phyloP scores from a whole-genome alignment of 495 filamentous ascomycete species.

The Aspergillus homomorphus region DNA sequence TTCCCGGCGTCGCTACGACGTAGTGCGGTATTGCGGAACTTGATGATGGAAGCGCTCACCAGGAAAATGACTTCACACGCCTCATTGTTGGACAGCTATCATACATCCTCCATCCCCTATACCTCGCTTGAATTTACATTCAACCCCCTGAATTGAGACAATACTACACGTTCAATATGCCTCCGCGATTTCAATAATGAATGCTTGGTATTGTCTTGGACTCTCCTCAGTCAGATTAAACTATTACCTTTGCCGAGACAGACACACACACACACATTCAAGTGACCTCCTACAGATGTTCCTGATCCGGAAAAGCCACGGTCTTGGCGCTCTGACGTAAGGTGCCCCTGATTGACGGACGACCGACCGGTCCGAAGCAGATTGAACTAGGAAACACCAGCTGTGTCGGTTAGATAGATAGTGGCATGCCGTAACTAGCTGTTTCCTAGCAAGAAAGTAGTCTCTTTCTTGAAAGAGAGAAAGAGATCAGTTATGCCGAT shows the following conservation, averaged over 20 bases:
- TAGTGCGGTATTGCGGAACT: not conserved
- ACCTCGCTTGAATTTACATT: not conserved
- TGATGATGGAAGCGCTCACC: too few species aligned
- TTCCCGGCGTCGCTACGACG: not conserved
- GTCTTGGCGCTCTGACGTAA: conserved; percentile 19
- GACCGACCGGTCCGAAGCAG: too few species aligned
- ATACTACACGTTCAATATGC: not conserved
- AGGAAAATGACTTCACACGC: not conserved
- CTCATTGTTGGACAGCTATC: too few species aligned
- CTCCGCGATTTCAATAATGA: conserved; percentile 5
- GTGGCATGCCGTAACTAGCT: too few species aligned
- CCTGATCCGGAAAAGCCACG: conserved; percentile 12
- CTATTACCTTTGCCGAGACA: conserved; percentile 12
- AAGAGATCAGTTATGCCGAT: not conserved
- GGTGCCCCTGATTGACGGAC: conserved; percentile 1
- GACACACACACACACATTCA: conserved; percentile 3
- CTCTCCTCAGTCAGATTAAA: too few species aligned
- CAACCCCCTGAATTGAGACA: not conserved
- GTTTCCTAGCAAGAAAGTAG: too few species aligned
- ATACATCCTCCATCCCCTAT: too few species aligned
- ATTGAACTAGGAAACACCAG: not conserved
- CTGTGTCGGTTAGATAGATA: not conserved
- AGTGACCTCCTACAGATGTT: not conserved
- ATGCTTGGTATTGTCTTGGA: conserved; percentile 14
- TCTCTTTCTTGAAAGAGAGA: too few species aligned